These are phyloP conservation scores for Ophiosphaerella korrae DNA, from an alignment of 2,329 filamentous ascomycete genomes.

Conservation along the genomic window DNA sequence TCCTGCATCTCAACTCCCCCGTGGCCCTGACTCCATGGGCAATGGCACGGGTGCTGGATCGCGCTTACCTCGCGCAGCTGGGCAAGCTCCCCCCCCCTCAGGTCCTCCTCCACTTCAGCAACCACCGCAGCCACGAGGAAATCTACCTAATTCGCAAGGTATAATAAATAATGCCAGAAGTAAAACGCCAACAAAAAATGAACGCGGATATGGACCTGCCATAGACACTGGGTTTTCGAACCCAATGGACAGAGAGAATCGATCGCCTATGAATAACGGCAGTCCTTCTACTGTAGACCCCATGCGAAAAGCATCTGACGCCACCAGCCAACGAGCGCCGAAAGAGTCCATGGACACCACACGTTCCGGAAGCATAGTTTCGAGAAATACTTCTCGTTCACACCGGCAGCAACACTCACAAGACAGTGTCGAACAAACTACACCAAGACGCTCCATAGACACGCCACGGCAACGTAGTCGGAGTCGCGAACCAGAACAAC, in stretches of 20 bases:
- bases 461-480: conserved; percentile 34
- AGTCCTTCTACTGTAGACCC: conserved; percentile 33
- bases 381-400: conserved; percentile 45
- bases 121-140: conserved; percentile 61
- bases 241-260: conserved; percentile 53
- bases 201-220: conserved; percentile 53
- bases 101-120: conserved; percentile 70
- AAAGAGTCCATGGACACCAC: conserved; percentile 46
- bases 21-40: conserved; percentile 44
- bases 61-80: conserved; percentile 64
- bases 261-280: conserved; percentile 53
- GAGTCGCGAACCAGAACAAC: conserved; percentile 41
- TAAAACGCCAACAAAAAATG: conserved; percentile 58
- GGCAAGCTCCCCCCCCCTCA: conserved; percentile 61
- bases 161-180: conserved; percentile 40
- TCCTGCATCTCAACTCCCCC: conserved; percentile 34
- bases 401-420: conserved; percentile 66
- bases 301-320: conserved; percentile 39
- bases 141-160: conserved; percentile 37
- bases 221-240: conserved; percentile 48
- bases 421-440: conserved; percentile 55
- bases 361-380: conserved; percentile 40
- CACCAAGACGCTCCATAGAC: conserved; percentile 40
- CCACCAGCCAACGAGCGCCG: conserved; percentile 31
- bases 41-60: conserved; percentile 51